These are phyloP conservation scores for Termitomyces heimii DNA, from an alignment of 768 basidiomycete species.

Conservation along the genomic window DNA sequence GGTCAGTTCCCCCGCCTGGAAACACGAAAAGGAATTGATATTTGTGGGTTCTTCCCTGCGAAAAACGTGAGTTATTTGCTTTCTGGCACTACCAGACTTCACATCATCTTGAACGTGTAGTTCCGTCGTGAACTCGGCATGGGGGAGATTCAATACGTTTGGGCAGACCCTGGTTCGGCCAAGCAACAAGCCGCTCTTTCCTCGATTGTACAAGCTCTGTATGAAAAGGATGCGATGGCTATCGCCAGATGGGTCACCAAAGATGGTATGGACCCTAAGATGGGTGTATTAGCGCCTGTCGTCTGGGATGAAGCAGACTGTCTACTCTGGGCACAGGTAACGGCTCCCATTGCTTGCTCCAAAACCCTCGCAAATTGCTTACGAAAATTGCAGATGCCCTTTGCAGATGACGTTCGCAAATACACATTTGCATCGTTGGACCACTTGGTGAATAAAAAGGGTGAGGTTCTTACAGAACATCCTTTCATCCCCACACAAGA, in stretches of 20 bases:
- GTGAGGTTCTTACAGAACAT: constrained; percentile 68
- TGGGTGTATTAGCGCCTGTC: constrained; percentile 70
- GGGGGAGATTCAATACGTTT: constrained; percentile 84
- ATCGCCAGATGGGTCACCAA: constrained; percentile 79
- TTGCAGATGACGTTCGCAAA: constrained; percentile 88
- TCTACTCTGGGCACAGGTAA: constrained; percentile 78
- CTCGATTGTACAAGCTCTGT: constrained; percentile 82
- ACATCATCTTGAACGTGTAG: constrained; percentile 28
- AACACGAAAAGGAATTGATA: constrained; percentile 83
- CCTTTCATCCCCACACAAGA: constrained; percentile 76
- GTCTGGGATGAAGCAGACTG: constrained; percentile 68
- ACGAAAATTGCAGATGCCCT: constrained; percentile 66
- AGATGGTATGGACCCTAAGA: constrained; percentile 74
- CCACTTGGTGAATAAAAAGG: constrained; percentile 66
- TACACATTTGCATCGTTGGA: constrained; percentile 83
- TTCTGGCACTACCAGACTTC: background rate
- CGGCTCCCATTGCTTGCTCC: too few relatives aligned
- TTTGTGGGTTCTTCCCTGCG: constrained; percentile 74
- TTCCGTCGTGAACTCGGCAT: constrained; percentile 79
- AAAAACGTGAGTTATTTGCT: constrained; percentile 45
- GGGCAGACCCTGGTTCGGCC: constrained; percentile 62
- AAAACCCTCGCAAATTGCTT: background rate
- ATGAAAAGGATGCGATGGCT: constrained; percentile 56
- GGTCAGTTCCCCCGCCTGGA: constrained; percentile 71
- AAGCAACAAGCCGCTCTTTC: constrained; percentile 82